Evolutionary conservation across 1,139 yeast species (phyloP), one percentile per base, ranked within the genome.

Genomic region (Spathaspora sp.): DNA sequence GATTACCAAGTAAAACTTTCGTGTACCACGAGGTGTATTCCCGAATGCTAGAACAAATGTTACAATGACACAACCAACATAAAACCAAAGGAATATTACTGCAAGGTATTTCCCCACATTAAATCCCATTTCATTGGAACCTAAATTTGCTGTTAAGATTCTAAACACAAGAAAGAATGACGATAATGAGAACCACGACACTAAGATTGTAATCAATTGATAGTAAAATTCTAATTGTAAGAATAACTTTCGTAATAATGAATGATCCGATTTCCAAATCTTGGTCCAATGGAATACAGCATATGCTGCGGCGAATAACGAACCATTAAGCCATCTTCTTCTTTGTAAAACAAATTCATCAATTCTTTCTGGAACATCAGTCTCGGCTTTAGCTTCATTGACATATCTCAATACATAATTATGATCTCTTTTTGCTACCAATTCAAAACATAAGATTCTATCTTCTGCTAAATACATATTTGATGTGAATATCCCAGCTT

Each of bases 401-500:
- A 87, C 93, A 57, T 86, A 87, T 51, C 85, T 74, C 53, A 87
- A 74, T 16, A 84, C 69, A 78, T 89, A 87, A 47, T 78, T 70
- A 50, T 79, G 74, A 39, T 74, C 67, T 43, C 72, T 68, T 56
- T 87, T 87, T n/a, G 93, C 89, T 27, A 87, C 89, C 47, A 87
- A 74, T 63, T 87, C 95, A 65, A 84, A 87, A 71, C 95, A 87
- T 56, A 87, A 70, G 49, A 87, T 86, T 60, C 95, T 77, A 64
- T 87, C 95, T 64, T 87, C 95, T 7, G 95, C 95, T 49, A 87
- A 76, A 63, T 86, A 87, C 95, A 87, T 84, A 65, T 87, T 87
- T 16, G 89, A 83, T 26, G 88, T 84, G 67, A 87, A 87, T 42
- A 87, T 80, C 16, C 93, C 93, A 0, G 75, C 74, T 51, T 74